Base-by-base conservation (phyloP, 805 yeast species). In the Lachancea sp. region DNA sequence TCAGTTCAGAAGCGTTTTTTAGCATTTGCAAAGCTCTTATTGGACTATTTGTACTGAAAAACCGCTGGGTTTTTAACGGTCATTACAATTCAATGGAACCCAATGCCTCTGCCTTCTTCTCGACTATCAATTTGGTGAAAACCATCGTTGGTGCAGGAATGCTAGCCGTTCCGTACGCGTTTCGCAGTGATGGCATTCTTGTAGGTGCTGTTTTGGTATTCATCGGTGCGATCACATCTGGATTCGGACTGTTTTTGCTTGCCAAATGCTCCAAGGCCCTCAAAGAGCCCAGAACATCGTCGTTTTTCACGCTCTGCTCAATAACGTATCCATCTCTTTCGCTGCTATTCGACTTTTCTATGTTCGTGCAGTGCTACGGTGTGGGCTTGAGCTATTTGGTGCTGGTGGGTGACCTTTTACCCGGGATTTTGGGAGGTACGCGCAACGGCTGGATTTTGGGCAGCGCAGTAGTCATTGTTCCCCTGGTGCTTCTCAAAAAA, bases 81-180 rank as follows among this genome's bases (percentile, higher is more conserved):
- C 34, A n/a, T 5, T n/a, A 19, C 38, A 15, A 25, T 11, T 26
- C 15, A 17, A 60, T 59, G 64, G 49, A 45, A 26, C 50, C 57
- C 9, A 48, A 57, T 4, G 85, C 86, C 2, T 70, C 82, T 11
- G 66, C 73, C 20, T 49, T 58, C 1, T 82, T 90, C 1, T 82
- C 91, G 2, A 67, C 78, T 15, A 69, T 84, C 43, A 83, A 81
- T 62, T 69, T 86, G 32, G 74, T 82, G 44, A 85, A 85, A 66
- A 85, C 93, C 20, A 82, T 85, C 45, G 73, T 85, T 11, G 95
- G 95, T 6, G 85, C 87, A 1, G 90, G 90, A 8, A 73, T 82
- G 55, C 67, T 82, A 34, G 84, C 87, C 30, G 79, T 82, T 72
- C 88, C 90, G 0, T 81, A 69, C 58, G 87, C 86, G 1, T 73